These are phyloP conservation scores for Cladosporium sphaerospermum DNA, from an alignment of 2,329 filamentous ascomycete species.

Conservation along the genomic window DNA sequence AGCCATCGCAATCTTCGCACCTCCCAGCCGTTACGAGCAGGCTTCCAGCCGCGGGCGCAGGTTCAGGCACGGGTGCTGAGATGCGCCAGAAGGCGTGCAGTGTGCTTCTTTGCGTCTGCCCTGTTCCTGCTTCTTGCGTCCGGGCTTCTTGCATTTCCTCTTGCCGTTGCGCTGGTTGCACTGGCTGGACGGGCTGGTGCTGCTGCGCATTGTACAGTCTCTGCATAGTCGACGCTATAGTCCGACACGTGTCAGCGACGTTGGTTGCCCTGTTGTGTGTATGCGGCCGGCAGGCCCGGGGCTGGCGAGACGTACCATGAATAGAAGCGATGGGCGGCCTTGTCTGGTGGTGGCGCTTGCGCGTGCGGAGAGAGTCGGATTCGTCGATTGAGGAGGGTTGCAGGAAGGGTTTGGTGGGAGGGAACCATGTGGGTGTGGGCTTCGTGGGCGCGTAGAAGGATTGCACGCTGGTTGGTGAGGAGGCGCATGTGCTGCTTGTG, in stretches of 20 bases:
- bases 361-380: constrained; percentile 39
- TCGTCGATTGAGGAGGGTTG: constrained; percentile 16
- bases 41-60: background rate
- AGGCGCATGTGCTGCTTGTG: constrained; percentile 19
- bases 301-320: constrained; percentile 40
- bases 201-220: constrained; percentile 41
- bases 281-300: too few species aligned
- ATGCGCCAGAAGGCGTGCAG: constrained; percentile 45
- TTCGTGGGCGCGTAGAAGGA: constrained; percentile 28
- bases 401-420: background rate
- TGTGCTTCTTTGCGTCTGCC: constrained; percentile 36
- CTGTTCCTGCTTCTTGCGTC: constrained; percentile 18
- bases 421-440: constrained; percentile 12
- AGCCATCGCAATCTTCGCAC: constrained; percentile 42
- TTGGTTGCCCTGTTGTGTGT: constrained; percentile 10
- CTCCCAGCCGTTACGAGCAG: constrained; percentile 15
- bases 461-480: constrained; percentile 9
- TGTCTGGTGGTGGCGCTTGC: constrained; percentile 53
- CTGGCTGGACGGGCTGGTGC: background rate
- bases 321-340: constrained; percentile 51
- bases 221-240: constrained; percentile 39
- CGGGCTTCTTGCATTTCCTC: constrained; percentile 16
- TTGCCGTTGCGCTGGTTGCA: background rate
- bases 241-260: constrained; percentile 17
- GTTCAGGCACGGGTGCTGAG: constrained; percentile 23